Percentiles rank a stretch among this genome's conserved stretches.
These are phyloP conservation scores for Neurospora tetraspora DNA, from an alignment of 495 filamentous ascomycete species.

Conservation along the genomic window DNA sequence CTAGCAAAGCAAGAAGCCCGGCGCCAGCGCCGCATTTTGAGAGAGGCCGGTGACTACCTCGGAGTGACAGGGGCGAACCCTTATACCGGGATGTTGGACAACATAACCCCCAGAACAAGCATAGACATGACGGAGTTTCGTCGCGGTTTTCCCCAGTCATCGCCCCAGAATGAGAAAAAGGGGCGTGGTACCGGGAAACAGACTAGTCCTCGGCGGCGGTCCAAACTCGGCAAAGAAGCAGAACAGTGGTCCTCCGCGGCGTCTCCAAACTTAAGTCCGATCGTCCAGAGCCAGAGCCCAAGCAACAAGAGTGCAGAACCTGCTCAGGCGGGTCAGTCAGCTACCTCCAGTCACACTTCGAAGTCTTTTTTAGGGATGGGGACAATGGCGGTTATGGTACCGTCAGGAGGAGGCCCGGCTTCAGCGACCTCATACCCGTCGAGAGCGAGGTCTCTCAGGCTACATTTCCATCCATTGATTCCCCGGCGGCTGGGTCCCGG, in stretches of 20 bases:
- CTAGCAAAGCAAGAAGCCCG: constrained; percentile 28
- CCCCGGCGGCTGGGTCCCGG: constrained; percentile 2
- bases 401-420: constrained; percentile 4
- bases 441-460: constrained; percentile 7
- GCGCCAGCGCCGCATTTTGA: constrained; percentile 26
- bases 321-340: constrained; percentile 2
- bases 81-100: constrained; percentile 37
- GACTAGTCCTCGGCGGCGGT: constrained; percentile 19
- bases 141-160: not conserved
- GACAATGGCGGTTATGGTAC: constrained; percentile 4
- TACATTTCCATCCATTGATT: constrained; percentile 8
- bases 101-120: constrained; percentile 34
- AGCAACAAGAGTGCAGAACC: not conserved
- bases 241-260: constrained; percentile 40
- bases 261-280: constrained; percentile 36
- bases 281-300: constrained; percentile 29
- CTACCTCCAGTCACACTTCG: constrained; percentile 1
- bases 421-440: constrained; percentile 25
- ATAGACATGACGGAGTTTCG: constrained; percentile 9
- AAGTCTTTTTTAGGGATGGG: constrained; percentile 28
- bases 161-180: constrained; percentile 16
- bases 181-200: constrained; percentile 23
- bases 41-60: constrained; percentile 41
- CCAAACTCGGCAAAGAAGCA: constrained; percentile 32
- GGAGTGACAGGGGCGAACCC: constrained; percentile 47